Percentiles rank a stretch among this genome's conserved stretches.
Evolutionary conservation across 768 basidiomycete species (phyloP).

Genomic region (Atractiella rhizophila): DNA sequence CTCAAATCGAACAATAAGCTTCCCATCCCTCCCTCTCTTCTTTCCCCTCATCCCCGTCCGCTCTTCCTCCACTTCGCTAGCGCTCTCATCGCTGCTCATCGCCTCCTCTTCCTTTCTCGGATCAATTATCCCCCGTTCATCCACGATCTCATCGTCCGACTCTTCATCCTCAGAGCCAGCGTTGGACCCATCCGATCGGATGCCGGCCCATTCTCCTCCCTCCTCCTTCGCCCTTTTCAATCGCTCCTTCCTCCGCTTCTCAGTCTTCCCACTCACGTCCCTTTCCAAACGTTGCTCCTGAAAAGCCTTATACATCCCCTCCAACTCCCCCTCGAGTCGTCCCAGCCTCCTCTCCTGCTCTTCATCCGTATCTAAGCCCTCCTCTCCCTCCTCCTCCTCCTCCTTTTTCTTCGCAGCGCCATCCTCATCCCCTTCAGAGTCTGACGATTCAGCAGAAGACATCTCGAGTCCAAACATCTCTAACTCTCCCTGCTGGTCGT

Average conservation of each 20-base stretch:
- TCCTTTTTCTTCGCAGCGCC: conserved; percentile 6
- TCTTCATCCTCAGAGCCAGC: conserved; percentile 30
- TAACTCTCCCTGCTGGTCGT: conserved; percentile 41
- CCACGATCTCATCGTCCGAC: conserved; percentile 26
- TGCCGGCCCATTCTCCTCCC: conserved; percentile 57
- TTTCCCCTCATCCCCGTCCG: conserved; percentile 2
- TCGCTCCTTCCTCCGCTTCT: conserved; percentile 46
- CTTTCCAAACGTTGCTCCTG: conserved; percentile 50
- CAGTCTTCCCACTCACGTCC: conserved; percentile 66
- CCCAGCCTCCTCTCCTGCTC: conserved; percentile 38
- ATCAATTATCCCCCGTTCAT: conserved; percentile 13
- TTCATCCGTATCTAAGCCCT: conserved; percentile 32
- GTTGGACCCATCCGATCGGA: conserved; percentile 25
- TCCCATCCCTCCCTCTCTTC: conserved; percentile 19
- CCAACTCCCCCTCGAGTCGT: conserved; percentile 58
- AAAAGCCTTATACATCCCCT: conserved; percentile 69
- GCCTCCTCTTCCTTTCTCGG: conserved; percentile 10
- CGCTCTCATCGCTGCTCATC: conserved; percentile 11
- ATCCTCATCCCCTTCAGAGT: conserved; percentile 21
- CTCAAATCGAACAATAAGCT: conserved; percentile 31
- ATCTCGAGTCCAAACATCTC: conserved; percentile 77
- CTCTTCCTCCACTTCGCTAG: conserved; percentile 8
- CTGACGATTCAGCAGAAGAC: conserved; percentile 20
- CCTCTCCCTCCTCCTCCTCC: conserved; percentile 25
- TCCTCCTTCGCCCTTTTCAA: conserved; percentile 25